Evolutionary conservation across 75 land plant species (phyloP).

Genomic region (Pinus tabuliformis): DNA sequence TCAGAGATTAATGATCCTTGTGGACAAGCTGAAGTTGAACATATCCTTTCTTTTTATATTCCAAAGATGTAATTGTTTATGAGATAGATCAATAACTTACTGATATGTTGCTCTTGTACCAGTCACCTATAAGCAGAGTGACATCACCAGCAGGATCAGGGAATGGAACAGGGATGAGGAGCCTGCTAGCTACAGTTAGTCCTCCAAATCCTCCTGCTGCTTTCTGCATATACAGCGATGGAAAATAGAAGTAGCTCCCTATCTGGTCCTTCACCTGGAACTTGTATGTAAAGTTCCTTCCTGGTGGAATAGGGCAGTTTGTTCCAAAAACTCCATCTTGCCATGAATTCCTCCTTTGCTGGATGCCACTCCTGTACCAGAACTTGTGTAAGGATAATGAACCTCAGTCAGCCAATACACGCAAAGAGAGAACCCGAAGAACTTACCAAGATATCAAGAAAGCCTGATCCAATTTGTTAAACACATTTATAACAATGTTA

Average conservation of each 20-base stretch:
- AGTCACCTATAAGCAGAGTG: slow-evolving; percentile 78
- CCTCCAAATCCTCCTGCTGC: slow-evolving; percentile 91
- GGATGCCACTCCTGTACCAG: slow-evolving; percentile 29
- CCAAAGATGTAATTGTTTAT: neutral
- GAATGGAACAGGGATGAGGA: slow-evolving; percentile 74
- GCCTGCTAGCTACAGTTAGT: slow-evolving; percentile 56
- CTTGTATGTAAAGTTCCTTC: slow-evolving; percentile 23
- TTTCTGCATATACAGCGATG: slow-evolving; percentile 59
- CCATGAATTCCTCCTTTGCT: slow-evolving; percentile 23
- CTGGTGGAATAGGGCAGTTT: slow-evolving; percentile 35
- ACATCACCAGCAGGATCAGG: slow-evolving; percentile 65
- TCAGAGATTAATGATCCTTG: neutral
- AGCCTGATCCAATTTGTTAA: slow-evolving; percentile 47
- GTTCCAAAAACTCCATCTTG: slow-evolving; percentile 32
- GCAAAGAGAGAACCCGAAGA: neutral
- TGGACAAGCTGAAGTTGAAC: neutral
- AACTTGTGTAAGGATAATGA: neutral
- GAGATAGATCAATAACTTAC: slow-evolving; percentile 19
- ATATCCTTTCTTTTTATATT: neutral
- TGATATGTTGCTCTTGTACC: slow-evolving; percentile 65
- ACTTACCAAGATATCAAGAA: neutral
- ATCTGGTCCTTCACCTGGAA: slow-evolving; percentile 38
- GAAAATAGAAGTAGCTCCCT: slow-evolving; percentile 58
- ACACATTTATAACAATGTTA: slow-evolving; percentile 70
- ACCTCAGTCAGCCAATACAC: no score